Evolutionary conservation across 805 yeast genomes (phyloP).

Genomic region (Saturnispora serradocipensis): DNA sequence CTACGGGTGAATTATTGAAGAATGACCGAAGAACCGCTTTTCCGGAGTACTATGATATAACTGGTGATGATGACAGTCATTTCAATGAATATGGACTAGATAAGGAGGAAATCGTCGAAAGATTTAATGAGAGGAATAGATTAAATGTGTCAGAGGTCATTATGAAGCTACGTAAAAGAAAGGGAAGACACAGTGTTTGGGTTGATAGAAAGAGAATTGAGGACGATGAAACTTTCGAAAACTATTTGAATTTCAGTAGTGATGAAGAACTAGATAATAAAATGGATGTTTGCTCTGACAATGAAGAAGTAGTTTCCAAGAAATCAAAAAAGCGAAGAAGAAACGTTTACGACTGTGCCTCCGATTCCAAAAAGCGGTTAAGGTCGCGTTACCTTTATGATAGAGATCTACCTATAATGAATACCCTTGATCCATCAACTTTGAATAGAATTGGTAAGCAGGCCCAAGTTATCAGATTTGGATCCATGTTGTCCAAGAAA

Average conservation of each 20-base stretch:
- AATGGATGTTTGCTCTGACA: constrained; percentile 20
- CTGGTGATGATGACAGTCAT: constrained; percentile 19
- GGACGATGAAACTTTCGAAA: constrained; percentile 23
- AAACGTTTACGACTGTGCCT: constrained; percentile 29
- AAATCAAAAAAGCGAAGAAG: constrained; percentile 15
- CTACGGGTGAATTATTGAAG: constrained; percentile 41
- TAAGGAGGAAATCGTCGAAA: constrained; percentile 12
- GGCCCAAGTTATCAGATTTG: constrained; percentile 85
- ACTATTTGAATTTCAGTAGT: constrained; percentile 34
- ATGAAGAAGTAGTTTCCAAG: constrained; percentile 3
- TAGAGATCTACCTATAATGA: constrained; percentile 32
- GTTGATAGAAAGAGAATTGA: constrained; percentile 57
- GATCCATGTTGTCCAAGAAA: constrained; percentile 81
- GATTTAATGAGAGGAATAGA: constrained; percentile 14
- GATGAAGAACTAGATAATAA: constrained; percentile 10
- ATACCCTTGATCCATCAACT: constrained; percentile 71
- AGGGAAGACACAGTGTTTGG: constrained; percentile 66
- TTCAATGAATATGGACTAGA: constrained; percentile 17
- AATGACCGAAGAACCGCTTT: constrained; percentile 27
- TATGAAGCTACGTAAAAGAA: constrained; percentile 60
- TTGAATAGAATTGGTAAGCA: constrained; percentile 76
- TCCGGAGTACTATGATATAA: constrained; percentile 38
- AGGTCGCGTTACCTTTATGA: constrained; percentile 45
- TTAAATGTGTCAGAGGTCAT: constrained; percentile 39
- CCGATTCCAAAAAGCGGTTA: constrained; percentile 30